Percentiles rank a stretch among this genome's conserved stretches.
These are phyloP conservation scores for Aspergillus carlsbadensis DNA, from an alignment of 495 filamentous ascomycete species.

Conservation along the genomic window DNA sequence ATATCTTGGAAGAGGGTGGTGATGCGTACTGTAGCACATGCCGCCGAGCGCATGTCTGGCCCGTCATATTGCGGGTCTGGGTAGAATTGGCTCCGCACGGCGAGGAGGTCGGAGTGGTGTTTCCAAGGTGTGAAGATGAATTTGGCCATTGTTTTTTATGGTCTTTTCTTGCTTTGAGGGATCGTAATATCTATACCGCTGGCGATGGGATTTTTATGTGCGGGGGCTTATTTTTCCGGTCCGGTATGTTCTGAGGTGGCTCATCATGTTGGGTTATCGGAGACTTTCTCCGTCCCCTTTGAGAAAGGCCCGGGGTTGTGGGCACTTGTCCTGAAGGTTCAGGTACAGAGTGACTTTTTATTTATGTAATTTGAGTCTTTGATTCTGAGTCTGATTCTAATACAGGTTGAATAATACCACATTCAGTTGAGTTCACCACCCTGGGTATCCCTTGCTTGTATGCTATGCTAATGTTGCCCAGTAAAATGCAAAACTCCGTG, in stretches of 20 bases:
- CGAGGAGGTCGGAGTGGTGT: slow-evolving; percentile 59
- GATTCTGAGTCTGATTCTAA: slow-evolving; percentile 3
- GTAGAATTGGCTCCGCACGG: slow-evolving; percentile 68
- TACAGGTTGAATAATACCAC: not conserved
- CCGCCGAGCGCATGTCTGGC: slow-evolving; percentile 40
- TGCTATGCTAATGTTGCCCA: slow-evolving; percentile 22
- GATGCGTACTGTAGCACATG: slow-evolving; percentile 45
- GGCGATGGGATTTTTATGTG: slow-evolving; percentile 20
- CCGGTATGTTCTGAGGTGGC: slow-evolving; percentile 3
- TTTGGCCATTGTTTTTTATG: slow-evolving; percentile 60
- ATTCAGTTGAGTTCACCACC: slow-evolving; percentile 18
- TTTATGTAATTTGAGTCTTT: not conserved
- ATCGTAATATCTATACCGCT: not conserved
- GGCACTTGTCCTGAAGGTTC: too few species aligned
- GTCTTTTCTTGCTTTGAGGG: not conserved
- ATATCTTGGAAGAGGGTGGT: too few species aligned
- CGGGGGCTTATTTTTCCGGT: slow-evolving; percentile 22
- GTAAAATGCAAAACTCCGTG: slow-evolving; percentile 27
- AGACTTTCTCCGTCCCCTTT: slow-evolving; percentile 2
- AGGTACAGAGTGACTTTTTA: too few species aligned
- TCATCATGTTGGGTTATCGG: not conserved
- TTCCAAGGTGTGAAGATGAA: slow-evolving; percentile 83
- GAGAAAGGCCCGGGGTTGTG: too few species aligned
- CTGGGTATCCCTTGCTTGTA: slow-evolving; percentile 33
- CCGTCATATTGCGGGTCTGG: slow-evolving; percentile 38